Base-by-base conservation (phyloP, 2,329 filamentous ascomycete genomes). In the Ascosphaera aggregata region DNA sequence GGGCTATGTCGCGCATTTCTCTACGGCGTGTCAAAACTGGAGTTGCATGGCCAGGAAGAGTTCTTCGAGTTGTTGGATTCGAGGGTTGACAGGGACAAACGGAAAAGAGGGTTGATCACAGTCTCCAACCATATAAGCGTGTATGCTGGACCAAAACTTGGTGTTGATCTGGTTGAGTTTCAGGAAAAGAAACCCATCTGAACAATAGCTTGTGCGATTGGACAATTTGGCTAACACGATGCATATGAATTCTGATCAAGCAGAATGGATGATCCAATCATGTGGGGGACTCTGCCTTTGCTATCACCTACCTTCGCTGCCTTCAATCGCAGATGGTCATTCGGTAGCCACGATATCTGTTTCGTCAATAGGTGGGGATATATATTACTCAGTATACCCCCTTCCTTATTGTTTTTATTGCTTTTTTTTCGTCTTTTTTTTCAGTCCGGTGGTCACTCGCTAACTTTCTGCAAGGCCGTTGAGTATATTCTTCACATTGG, bases 291-390 rank as follows among this genome's bases (percentile, higher is more conserved):
- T 27, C 62, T 98, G 3, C 89, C 89, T 1, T 56, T 80, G 36
- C 66, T 69, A 38, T 81, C 71, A 45, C 73, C 79, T 50, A 71
- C 75, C 42, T 71, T 79, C 16, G 64, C 68, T 41, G 52, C 51
- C 5, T 58, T 53, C 48, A 89, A 85, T 52, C 66, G 84, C 50
- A 73, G 89, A 54, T 95, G 85, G 82, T 73, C 76, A 8, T 68
- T 98, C 40, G 89, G 81, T 18, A 91, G 84, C 49, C 81, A 94
- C 55, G 89, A 98, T 56, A 85, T 98, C 43, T 94, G 85, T 60
- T 98, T 91, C 57, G 76, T 76, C 50, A 86, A 81, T 53, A 76
- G 72, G 81, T 89, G 60, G 44, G 64, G 48, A 9, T 40, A 22
- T 18, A 37, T 37, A 9, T 19, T 19, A 18, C 36, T 15, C 30